Evolutionary conservation across 2,329 filamentous ascomycete species (phyloP), one percentile per base, ranked within the genome.

Genomic region (Fusarium veterinarium): DNA sequence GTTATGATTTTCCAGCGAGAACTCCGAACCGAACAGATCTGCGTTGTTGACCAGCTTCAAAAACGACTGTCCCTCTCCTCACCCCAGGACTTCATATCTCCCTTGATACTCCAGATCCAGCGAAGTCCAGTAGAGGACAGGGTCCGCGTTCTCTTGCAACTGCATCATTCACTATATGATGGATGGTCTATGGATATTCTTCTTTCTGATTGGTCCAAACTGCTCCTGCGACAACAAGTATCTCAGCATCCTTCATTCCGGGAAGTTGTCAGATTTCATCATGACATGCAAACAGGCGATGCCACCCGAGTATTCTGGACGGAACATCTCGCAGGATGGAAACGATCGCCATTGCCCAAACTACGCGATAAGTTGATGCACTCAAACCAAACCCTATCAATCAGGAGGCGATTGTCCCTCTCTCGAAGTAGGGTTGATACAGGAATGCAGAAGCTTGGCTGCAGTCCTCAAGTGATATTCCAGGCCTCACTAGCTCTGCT

Each of bases 181-280:
- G 95, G 95, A n/a, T 98, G 95, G 95, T 95, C 94, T 0, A 87
- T 95, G 77, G 92, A 97, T 57, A 84, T 95, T 35, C 81, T 97
- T 0, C 75, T 93, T 19, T 83, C 87, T 31, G 94, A 97, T 78
- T 82, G 97, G 8, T 84, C 87, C 8, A 77, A 76, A 1, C 72
- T 92, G 3, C 76, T 92, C 0, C 59, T 55, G 57, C 33, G 77
- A 79, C 13, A 59, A 69, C 3, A 19, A 55, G 8, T 83, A 3
- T 41, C 72, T 1, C 45, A 74, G 2, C 85, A 91, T 33, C 88
- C 90, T 2, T 85, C 90, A 31, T 97, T 93, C 74, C 82, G 85
- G 0, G 77, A 86, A 0, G 81, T 97, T n/a, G 83, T 88, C 0
- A 78, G 82, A 2, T 88, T 88, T 72, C 85, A 90, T 40, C 64